Evolutionary conservation across 2,329 filamentous ascomycete species (phyloP).

Genomic region (Fusarium nurragi): DNA sequence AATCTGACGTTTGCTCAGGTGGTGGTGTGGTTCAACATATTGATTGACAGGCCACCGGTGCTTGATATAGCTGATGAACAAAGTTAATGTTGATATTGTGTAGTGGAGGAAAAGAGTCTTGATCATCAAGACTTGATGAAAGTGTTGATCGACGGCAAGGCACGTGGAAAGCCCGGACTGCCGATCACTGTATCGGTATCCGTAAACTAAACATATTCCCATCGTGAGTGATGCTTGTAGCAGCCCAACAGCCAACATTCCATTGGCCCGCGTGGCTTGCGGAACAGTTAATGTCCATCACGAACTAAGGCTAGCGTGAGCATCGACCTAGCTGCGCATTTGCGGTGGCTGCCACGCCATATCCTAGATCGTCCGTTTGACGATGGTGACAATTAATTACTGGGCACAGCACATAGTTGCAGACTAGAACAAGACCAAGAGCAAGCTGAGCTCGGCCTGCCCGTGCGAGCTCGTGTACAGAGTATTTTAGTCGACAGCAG

Average conservation of each 20-base stretch:
- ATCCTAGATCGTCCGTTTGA: neutral
- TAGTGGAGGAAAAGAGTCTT: neutral
- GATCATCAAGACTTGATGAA: no score
- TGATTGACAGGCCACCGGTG: neutral
- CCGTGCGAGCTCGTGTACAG: neutral
- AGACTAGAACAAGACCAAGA: neutral
- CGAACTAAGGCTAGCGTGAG: constrained; percentile 30
- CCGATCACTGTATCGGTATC: constrained; percentile 13
- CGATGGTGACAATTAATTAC: neutral
- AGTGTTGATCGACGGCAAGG: neutral
- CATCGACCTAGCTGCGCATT: constrained; percentile 24
- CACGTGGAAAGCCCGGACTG: constrained; percentile 27
- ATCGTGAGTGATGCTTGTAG: constrained; percentile 1
- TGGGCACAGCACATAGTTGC: neutral
- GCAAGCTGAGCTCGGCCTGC: neutral
- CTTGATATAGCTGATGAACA: neutral
- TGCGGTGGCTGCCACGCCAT: constrained; percentile 29
- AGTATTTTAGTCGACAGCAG: no score
- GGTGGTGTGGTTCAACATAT: no score
- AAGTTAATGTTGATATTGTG: neutral
- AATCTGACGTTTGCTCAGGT: neutral
- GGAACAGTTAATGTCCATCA: constrained; percentile 30
- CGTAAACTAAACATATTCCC: neutral
- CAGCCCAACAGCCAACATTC: constrained; percentile 35
- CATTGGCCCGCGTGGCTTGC: constrained; percentile 45